Percentiles rank a stretch among this genome's conserved stretches.
Conservation (phyloP, 73 alveolate species). For the Symbiodinium natans region DNA sequence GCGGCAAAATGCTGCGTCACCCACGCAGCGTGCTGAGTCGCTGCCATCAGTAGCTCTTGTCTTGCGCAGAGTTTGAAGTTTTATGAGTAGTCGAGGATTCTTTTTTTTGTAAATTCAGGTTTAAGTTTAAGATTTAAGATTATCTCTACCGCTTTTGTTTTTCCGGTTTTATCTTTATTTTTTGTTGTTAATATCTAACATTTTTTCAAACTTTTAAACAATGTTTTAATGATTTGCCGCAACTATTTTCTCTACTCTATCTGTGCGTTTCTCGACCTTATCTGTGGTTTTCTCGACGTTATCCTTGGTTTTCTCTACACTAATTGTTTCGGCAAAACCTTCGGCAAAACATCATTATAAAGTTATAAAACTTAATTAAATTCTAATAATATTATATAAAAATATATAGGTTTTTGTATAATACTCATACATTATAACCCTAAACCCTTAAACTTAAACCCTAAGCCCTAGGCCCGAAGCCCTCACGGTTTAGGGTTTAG, state of each 20-base stretch:
- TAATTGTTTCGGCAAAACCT: not conserved
- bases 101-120: no score
- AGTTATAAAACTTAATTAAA: no score
- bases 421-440: no score
- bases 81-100: not conserved
- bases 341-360: not conserved
- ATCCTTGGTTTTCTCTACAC: not conserved
- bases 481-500: no score
- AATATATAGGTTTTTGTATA: no score
- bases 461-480: no score
- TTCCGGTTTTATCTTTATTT: not conserved
- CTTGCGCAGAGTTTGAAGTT: not conserved
- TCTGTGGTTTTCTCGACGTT: not conserved
- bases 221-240: not conserved
- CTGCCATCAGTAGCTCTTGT: not conserved
- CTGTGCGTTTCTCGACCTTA: not conserved
- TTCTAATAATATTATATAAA: no score
- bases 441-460: no score
- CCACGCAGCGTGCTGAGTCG: no score
- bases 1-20: no score
- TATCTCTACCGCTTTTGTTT: no score
- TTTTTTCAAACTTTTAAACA: not conserved
- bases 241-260: not conserved
- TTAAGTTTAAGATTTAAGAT: not conserved
- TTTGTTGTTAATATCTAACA: not conserved